Conservation (phyloP, 768 basidiomycete species). For the Lyophyllum shimeji region DNA sequence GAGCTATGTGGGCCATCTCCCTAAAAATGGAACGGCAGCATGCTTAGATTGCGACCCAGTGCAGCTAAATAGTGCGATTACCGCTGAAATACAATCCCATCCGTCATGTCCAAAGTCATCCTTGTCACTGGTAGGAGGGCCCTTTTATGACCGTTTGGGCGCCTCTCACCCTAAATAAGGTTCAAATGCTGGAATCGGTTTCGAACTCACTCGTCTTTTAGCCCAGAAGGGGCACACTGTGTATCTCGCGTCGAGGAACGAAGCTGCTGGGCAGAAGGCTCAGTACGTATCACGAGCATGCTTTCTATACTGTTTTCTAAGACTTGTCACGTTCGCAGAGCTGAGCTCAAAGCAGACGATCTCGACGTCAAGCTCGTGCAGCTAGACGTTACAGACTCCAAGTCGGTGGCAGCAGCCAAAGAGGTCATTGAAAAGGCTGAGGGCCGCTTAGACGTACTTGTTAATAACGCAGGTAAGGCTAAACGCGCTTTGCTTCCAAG, state of each 20-base stretch:
- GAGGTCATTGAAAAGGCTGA: slow-evolving; percentile 35
- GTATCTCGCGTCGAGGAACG: slow-evolving; percentile 43
- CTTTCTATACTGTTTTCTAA: not conserved
- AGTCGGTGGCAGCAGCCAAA: slow-evolving; percentile 33
- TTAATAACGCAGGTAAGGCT: slow-evolving; percentile 43
- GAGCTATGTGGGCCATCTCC: not conserved
- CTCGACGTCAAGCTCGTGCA: slow-evolving; percentile 31
- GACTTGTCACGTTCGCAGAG: slow-evolving; percentile 9
- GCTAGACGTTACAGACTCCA: slow-evolving; percentile 38
- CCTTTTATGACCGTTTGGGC: not conserved
- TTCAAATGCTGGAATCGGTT: slow-evolving; percentile 45
- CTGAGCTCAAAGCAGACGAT: slow-evolving; percentile 17
- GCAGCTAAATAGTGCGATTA: not conserved
- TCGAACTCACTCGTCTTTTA: slow-evolving; percentile 41
- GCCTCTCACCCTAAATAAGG: slow-evolving; percentile 21
- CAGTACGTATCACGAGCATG: slow-evolving; percentile 25
- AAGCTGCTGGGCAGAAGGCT: slow-evolving; percentile 37
- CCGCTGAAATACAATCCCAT: not conserved
- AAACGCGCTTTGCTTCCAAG: not conserved
- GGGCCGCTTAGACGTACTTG: slow-evolving; percentile 42
- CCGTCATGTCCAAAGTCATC: slow-evolving; percentile 17
- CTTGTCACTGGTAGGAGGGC: slow-evolving; percentile 17
- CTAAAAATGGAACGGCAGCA: not conserved
- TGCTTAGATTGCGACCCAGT: not conserved
- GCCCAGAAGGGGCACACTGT: slow-evolving; percentile 43